Evolutionary conservation across 2,329 filamentous ascomycete species (phyloP), one percentile per base, ranked within the genome.

Genomic region (Pestalotiopsis sp.): DNA sequence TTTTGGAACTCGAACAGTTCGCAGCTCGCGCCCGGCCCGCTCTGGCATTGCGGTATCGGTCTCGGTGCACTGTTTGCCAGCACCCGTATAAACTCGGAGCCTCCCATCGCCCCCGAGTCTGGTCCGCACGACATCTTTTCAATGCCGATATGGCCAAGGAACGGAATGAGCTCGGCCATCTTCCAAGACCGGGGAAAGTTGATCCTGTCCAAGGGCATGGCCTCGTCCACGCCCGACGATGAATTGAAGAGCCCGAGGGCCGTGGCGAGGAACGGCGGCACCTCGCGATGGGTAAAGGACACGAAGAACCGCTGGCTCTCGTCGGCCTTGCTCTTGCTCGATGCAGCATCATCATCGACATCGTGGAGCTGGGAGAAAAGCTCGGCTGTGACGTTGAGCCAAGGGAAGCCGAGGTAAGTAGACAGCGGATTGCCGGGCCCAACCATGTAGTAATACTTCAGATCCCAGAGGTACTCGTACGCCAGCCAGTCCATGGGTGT

Each of bases 211-310:
- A 86, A 79, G 0, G 90, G 90, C 86, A 92, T 92, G 2, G 90
- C 91, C 63, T 84, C 85, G 71, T 91, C 91, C 71, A 88, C 80
- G 13, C 74, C 70, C 0, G 82, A 84, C 3, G 88, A 90, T 77
- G 91, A 91, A 81, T 92, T 92, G 82, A 92, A 92, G 4, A 92
- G 81, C 0, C 90, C 90, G 78, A 92, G 84, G 0, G 90, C 89
- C 1, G 91, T 90, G 1, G 90, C 80, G 1, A 92, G 88, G 68
- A 88, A 89, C 1, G 90, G 90, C 1, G 90, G 90, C 2, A 92
- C 80, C 76, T 92, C 90, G 23, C 90, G 87, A 75, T 92, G 90
- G 0, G 90, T 92, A 80, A 92, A 92, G 65, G 88, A 89, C 56
- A 92, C 83, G 74, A 90, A 91, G 9, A 92, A 81, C 25, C 59